These are phyloP conservation scores for Colletotrichum camelliae DNA, from an alignment of 2,329 filamentous ascomycete species.

Conservation along the genomic window DNA sequence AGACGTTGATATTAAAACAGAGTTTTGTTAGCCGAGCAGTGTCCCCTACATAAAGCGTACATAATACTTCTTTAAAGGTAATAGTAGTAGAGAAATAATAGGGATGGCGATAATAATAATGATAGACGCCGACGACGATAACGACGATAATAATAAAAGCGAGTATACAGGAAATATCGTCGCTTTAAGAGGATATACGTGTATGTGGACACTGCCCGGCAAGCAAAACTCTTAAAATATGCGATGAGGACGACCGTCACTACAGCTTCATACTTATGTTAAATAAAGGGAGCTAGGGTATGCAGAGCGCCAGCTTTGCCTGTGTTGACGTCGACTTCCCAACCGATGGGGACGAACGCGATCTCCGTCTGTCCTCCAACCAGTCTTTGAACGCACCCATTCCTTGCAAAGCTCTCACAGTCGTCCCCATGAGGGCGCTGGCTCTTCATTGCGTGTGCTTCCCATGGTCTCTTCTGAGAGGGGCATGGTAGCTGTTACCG, in stretches of 20 bases:
- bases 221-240: no score
- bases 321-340: slow-evolving; percentile 18
- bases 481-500: neutral
- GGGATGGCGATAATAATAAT: no score
- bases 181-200: no score
- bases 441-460: neutral
- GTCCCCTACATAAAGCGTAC: no score
- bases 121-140: no score
- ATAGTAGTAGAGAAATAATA: no score
- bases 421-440: neutral
- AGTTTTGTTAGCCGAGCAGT: no score
- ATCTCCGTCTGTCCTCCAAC: neutral
- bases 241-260: neutral
- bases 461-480: neutral
- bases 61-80: no score
- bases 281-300: neutral
- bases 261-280: neutral
- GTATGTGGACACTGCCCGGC: no score
- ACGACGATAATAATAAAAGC: no score
- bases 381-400: neutral
- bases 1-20: neutral
- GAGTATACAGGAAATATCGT: no score
- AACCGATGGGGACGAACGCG: neutral
- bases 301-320: slow-evolving; percentile 13
- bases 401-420: neutral